Evolutionary conservation across 2,329 filamentous ascomycete species (phyloP).

Genomic region (Fusarium sp.): DNA sequence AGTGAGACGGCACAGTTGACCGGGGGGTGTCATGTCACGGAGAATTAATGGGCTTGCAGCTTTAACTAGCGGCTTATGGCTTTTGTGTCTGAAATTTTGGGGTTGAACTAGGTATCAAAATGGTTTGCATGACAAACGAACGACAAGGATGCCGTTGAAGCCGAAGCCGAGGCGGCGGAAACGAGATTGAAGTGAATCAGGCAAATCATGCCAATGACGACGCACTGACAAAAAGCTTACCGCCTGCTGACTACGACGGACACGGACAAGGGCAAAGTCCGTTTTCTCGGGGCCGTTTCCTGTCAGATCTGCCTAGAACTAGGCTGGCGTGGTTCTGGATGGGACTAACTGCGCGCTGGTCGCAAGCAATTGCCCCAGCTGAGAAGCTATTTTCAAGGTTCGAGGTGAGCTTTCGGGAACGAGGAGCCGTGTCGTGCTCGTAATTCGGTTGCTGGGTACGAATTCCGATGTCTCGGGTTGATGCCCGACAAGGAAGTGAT

Average conservation of each 20-base stretch:
- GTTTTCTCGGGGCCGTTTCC: neutral
- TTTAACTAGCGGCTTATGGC: neutral
- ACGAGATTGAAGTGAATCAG: slow-evolving; percentile 1
- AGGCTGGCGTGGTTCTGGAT: neutral
- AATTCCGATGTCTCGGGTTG: neutral
- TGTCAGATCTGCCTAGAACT: neutral
- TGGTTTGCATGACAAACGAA: neutral
- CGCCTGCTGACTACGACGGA: neutral
- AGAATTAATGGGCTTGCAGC: neutral
- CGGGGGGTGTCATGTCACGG: neutral
- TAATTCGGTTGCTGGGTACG: neutral
- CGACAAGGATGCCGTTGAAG: neutral
- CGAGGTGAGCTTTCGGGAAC: neutral
- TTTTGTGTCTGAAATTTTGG: neutral
- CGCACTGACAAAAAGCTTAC: neutral
- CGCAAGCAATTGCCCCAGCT: neutral
- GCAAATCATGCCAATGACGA: neutral
- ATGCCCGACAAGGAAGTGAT: neutral
- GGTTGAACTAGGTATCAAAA: neutral
- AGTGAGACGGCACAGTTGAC: neutral
- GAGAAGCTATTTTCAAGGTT: neutral
- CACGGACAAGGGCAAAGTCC: neutral
- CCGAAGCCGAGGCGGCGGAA: neutral
- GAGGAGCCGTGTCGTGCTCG: neutral
- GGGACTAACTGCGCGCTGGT: neutral